Conservation (phyloP, 805 yeast genomes). For the Maudiozyma pseudohumilis region DNA sequence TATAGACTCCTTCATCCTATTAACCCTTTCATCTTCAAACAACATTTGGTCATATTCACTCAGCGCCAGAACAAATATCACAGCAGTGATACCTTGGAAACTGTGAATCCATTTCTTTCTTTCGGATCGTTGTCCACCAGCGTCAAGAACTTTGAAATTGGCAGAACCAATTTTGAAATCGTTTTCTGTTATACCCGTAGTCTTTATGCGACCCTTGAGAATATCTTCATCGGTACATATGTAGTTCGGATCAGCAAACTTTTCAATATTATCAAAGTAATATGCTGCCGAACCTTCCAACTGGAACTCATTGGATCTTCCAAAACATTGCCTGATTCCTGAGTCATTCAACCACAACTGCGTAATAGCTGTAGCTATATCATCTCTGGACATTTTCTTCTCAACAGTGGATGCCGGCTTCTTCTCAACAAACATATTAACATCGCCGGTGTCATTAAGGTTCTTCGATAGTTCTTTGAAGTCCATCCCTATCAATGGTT, state of each 20-base stretch:
- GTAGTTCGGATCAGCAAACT: constrained; percentile 56
- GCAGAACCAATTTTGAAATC: constrained; percentile 58
- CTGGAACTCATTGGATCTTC: constrained; percentile 66
- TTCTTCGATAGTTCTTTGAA: constrained; percentile 19
- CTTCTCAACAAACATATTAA: constrained; percentile 18
- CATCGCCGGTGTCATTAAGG: constrained; percentile 19
- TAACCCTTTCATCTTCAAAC: constrained; percentile 81
- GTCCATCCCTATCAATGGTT: not conserved
- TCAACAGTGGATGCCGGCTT: constrained; percentile 4
- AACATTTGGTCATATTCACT: constrained; percentile 88
- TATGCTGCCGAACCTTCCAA: constrained; percentile 74
- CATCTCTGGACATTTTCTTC: constrained; percentile 29
- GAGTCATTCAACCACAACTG: constrained; percentile 60
- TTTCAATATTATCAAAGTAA: constrained; percentile 64
- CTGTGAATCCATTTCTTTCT: constrained; percentile 92
- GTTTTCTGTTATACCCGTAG: constrained; percentile 91
- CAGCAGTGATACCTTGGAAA: constrained; percentile 81
- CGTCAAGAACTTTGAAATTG: constrained; percentile 75
- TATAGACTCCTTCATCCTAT: constrained; percentile 85
- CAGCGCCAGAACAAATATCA: constrained; percentile 79
- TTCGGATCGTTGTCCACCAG: constrained; percentile 93
- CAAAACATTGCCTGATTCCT: constrained; percentile 53
- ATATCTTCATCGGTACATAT: constrained; percentile 75
- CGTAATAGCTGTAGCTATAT: constrained; percentile 61
- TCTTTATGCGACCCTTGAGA: constrained; percentile 81